Percentiles rank a stretch among this genome's conserved stretches.
Conservation (phyloP, 257 asterid genomes). For the Cynanchum wilfordii region DNA sequence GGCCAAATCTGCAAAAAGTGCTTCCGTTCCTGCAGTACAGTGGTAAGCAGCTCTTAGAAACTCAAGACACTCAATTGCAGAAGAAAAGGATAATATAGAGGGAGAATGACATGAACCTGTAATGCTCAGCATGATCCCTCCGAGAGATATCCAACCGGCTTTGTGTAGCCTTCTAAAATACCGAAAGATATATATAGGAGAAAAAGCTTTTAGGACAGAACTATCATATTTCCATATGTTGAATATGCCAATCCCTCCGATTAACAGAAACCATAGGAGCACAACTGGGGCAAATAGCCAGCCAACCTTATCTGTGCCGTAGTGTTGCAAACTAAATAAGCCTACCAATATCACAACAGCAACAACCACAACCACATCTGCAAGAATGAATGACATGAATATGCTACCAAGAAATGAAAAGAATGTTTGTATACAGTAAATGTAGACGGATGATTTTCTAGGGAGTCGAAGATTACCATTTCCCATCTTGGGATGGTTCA, state of each 20-base stretch:
- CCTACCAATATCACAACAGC: conserved; percentile 86
- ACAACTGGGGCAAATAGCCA: conserved; percentile 97
- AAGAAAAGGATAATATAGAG: conserved; percentile 1
- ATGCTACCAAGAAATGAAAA: neutral
- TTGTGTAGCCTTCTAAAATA: conserved; percentile 57
- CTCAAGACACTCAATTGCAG: conserved; percentile 5
- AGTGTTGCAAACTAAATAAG: conserved; percentile 91
- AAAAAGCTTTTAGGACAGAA: conserved; percentile 81
- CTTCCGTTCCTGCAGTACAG: conserved; percentile 79
- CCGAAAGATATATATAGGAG: conserved; percentile 71
- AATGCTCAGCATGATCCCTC: conserved; percentile 96
- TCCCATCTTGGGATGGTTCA: conserved; percentile 80
- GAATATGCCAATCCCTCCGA: conserved; percentile 89
- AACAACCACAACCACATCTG: conserved; percentile 82
- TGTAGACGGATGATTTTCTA: neutral
- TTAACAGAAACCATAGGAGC: conserved; percentile 85
- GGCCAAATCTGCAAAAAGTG: conserved; percentile 95
- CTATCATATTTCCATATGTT: conserved; percentile 70
- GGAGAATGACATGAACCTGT: conserved; percentile 50
- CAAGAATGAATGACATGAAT: conserved; percentile 21
- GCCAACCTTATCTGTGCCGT: conserved; percentile 94
- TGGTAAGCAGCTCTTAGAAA: conserved; percentile 14
- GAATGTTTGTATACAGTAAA: neutral
- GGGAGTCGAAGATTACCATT: conserved; percentile 45
- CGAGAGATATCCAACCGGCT: conserved; percentile 84